These are phyloP conservation scores for Abelmoschus esculentus DNA, from an alignment of 345 rosid species.

Conservation along the genomic window DNA sequence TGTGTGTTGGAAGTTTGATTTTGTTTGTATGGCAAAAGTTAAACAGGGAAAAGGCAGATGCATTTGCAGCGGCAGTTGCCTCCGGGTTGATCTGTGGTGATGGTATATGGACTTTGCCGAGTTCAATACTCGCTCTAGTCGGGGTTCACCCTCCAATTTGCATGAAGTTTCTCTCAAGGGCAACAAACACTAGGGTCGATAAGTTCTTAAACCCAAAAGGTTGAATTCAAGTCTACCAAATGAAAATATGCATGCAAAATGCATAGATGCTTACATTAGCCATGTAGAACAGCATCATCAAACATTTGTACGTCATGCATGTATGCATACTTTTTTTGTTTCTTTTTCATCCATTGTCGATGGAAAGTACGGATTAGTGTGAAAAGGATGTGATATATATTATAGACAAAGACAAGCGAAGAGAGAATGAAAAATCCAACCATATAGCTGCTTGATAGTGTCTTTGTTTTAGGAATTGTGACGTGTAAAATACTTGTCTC, in stretches of 20 bases:
- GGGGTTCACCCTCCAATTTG: conserved; percentile 65
- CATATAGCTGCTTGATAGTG: too few species aligned
- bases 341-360: too few species aligned
- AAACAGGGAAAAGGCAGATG: conserved; percentile 57
- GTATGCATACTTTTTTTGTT: too few species aligned
- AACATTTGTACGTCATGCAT: too few species aligned
- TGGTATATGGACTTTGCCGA: conserved; percentile 61
- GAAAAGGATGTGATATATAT: too few species aligned
- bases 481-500: too few species aligned
- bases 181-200: conserved; percentile 44
- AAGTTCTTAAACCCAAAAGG: conserved; percentile 20
- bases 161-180: conserved; percentile 68
- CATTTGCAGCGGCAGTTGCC: conserved; percentile 68
- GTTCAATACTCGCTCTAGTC: conserved; percentile 51
- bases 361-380: too few species aligned
- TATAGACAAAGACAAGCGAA: too few species aligned
- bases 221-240: neutral
- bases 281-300: too few species aligned
- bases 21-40: conserved; percentile 49
- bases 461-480: too few species aligned
- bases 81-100: conserved; percentile 87
- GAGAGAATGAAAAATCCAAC: too few species aligned
- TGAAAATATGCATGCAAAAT: neutral
- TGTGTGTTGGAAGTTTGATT: conserved; percentile 77
- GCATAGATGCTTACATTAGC: neutral